A percentile compares a stretch with the other conserved stretches of the same genome.
Evolutionary conservation across 805 yeast species (phyloP).

Genomic region (Lachancea quebecensis): DNA sequence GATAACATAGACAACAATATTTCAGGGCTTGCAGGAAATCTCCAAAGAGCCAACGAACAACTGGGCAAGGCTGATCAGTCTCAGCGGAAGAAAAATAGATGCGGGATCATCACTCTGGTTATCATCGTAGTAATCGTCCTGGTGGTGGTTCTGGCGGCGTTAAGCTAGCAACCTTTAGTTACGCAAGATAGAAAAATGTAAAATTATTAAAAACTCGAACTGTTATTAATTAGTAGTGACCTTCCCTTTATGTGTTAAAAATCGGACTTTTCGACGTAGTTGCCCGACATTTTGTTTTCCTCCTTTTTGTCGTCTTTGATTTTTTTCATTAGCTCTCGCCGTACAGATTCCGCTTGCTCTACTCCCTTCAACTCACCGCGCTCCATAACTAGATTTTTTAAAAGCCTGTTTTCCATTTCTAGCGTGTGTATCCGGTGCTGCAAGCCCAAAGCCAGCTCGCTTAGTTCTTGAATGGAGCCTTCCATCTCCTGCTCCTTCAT

Average conservation of each 20-base stretch:
- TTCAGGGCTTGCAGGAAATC: slow-evolving; percentile 51
- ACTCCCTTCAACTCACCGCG: slow-evolving; percentile 53
- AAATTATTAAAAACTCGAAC: neutral
- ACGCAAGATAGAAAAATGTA: too few relatives aligned
- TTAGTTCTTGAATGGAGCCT: slow-evolving; percentile 61
- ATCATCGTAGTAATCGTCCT: slow-evolving; percentile 53
- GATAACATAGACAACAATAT: slow-evolving; percentile 81
- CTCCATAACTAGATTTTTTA: slow-evolving; percentile 77
- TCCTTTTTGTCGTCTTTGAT: slow-evolving; percentile 4
- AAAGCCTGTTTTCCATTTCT: slow-evolving; percentile 87
- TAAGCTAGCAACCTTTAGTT: slow-evolving; percentile 8
- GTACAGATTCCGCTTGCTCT: slow-evolving; percentile 47
- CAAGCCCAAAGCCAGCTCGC: slow-evolving; percentile 55
- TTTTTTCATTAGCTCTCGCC: slow-evolving; percentile 24
- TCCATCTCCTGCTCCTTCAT: slow-evolving; percentile 89
- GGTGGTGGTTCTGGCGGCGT: slow-evolving; percentile 48
- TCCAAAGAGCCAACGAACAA: slow-evolving; percentile 66
- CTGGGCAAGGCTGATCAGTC: slow-evolving; percentile 67
- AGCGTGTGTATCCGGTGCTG: slow-evolving; percentile 74
- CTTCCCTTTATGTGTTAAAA: neutral
- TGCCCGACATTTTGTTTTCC: neutral
- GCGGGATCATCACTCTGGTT: slow-evolving; percentile 62
- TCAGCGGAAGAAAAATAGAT: slow-evolving; percentile 61
- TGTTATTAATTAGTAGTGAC: neutral
- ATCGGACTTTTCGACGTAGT: neutral